Base-by-base conservation (phyloP, 768 basidiomycete species). In the Mycena venus region DNA sequence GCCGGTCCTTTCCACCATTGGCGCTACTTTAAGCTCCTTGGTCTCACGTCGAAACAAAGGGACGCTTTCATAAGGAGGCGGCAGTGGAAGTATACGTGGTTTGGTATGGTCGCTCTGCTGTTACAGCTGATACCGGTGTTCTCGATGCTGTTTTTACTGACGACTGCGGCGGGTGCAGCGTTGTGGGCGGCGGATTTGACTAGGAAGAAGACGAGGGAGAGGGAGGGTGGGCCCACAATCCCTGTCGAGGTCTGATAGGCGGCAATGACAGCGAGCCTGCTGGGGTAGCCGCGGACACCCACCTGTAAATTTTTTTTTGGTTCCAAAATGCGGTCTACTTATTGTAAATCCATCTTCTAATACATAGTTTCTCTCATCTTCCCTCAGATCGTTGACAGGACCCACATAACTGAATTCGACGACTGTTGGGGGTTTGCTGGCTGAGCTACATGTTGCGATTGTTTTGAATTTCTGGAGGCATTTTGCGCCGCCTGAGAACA, bases 21-120 rank as follows among this genome's bases (percentile, higher is more conserved):
- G 25, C 75, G 75, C 58, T 76, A 76, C 68, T 76, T 76, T 38
- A 76, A 76, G 61, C 75, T 76, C 12, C 64, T 70, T 0, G 75
- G 72, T 3, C 29, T 76, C 25, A 62, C 49, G 23, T 29, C 47
- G 2, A 44, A 34, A 19, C 29, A 70, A 44, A 63, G 65, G 38
- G 49, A 40, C 0, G 69, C 70, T 27, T 69, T 70, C 23, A 36
- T 73, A 0, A 58, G 36, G 11, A 73, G 71, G 55, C 15, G 75
- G 38, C 62, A 56, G 64, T 76, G 75, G 75, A 76, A 76, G 65
- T 76, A 76, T 40, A 76, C 75, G 21, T 76, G 75, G 75, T 76
- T 76, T 34, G 75, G 75, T 17, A 73, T 68, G 72, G 69, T 76
- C 3, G 59, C 75, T 36, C 72, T 70, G 64, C 59, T 73, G 47